A percentile compares a stretch with the other conserved stretches of the same genome.
phyloP scores from a whole-genome alignment of 805 yeast species.

The Teunomyces aglyptinius region DNA sequence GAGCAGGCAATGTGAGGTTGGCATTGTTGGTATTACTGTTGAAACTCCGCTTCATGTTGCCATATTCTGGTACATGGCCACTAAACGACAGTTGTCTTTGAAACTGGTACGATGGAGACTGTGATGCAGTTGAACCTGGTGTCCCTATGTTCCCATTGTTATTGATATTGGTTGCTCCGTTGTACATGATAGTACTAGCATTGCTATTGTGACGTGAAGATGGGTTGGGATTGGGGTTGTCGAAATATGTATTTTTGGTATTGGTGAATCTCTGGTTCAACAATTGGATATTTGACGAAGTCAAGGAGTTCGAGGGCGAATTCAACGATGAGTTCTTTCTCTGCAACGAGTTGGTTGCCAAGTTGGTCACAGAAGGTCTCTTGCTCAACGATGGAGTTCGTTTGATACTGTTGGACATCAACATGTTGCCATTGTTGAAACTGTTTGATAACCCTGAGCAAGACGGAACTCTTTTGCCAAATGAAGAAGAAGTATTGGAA shows the following conservation, averaged over 20 bases:
- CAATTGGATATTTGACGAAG: background rate
- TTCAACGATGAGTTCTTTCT: conserved; percentile 11
- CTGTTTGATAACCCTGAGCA: conserved; percentile 9
- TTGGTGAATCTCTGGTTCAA: conserved; percentile 13
- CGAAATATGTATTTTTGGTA: conserved; percentile 18
- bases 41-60: background rate
- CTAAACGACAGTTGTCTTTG: conserved; percentile 6
- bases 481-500: conserved; percentile 14
- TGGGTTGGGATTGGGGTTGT: conserved; percentile 10
- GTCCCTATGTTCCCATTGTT: conserved; percentile 5
- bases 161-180: background rate
- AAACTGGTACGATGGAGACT: conserved; percentile 6
- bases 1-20: background rate
- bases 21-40: no score
- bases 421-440: conserved; percentile 3
- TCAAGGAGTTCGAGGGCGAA: conserved; percentile 5
- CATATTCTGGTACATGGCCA: background rate
- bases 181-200: conserved; percentile 8
- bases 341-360: conserved; percentile 8
- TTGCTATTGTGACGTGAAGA: conserved; percentile 12
- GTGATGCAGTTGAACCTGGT: conserved; percentile 11
- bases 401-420: conserved; percentile 11
- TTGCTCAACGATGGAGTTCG: conserved; percentile 17
- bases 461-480: conserved; percentile 18
- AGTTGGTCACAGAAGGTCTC: conserved; percentile 15